Percentiles rank a stretch among this genome's conserved stretches.
phyloP scores from a whole-genome alignment of 2,329 filamentous ascomycete species.

The Stemphylium beticola region DNA sequence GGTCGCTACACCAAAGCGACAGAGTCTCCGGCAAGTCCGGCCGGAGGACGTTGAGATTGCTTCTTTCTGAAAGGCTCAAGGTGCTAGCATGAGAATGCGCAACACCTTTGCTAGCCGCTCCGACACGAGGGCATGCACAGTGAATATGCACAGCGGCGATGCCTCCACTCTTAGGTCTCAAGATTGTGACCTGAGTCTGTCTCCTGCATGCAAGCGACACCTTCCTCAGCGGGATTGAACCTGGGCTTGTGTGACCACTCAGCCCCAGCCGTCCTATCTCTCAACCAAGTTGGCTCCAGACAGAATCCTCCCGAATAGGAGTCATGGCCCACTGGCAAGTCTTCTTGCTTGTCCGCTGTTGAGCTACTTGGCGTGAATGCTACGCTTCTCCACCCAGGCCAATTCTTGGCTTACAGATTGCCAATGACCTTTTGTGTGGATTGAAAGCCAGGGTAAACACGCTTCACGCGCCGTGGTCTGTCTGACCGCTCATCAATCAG shows the following conservation, averaged over 20 bases:
- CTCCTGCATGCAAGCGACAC: constrained; percentile 29
- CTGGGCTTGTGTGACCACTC: constrained; percentile 12
- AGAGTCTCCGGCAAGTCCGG: constrained; percentile 23
- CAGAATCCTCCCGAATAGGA: not conserved
- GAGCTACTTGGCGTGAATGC: not conserved
- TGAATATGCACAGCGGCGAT: constrained; percentile 33
- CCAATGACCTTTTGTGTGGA: not conserved
- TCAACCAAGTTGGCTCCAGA: constrained; percentile 1
- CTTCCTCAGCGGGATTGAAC: constrained; percentile 18
- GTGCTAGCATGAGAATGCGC: constrained; percentile 23
- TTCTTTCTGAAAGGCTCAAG: constrained; percentile 21
- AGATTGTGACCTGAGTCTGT: constrained; percentile 16
- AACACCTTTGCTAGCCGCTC: constrained; percentile 10
- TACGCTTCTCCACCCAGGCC: constrained; percentile 1
- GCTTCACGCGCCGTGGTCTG: not conserved
- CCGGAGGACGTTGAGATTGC: constrained; percentile 25
- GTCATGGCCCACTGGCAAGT: not conserved
- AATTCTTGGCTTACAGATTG: not conserved
- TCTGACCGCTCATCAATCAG: constrained; percentile 2
- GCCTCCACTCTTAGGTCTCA: constrained; percentile 31
- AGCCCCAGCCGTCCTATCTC: constrained; percentile 2
- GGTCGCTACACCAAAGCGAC: constrained; percentile 16
- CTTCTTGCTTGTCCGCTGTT: not conserved
- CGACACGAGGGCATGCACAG: constrained; percentile 27
- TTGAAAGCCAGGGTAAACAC: constrained; percentile 7